Conservation (phyloP, 345 rosid genomes). For the Pistacia atlantica region DNA sequence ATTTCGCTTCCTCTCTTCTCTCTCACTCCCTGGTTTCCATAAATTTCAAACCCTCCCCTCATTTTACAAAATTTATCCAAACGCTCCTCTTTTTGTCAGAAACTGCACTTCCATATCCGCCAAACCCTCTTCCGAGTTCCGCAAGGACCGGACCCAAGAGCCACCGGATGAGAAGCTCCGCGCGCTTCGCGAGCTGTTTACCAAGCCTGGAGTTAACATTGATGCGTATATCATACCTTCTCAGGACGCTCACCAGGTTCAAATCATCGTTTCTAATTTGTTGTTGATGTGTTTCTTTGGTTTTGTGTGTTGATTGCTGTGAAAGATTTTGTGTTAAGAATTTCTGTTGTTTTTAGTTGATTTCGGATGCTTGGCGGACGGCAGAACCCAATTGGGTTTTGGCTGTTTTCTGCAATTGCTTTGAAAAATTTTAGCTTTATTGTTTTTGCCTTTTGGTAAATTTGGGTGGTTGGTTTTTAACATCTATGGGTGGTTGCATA, state of each 20-base stretch:
- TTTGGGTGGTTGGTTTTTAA: neutral
- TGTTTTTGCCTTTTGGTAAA: neutral
- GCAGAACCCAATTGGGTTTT: neutral
- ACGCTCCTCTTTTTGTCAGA: constrained; percentile 33
- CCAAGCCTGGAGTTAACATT: constrained; percentile 70
- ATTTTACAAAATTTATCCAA: constrained; percentile 21
- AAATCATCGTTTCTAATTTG: neutral
- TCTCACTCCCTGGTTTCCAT: constrained; percentile 39
- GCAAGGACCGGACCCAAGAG: constrained; percentile 28
- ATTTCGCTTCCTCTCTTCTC: constrained; percentile 36
- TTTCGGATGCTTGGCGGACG: neutral
- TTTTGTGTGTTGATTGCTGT: too few relatives aligned
- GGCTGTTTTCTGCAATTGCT: neutral
- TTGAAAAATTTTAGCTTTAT: neutral
- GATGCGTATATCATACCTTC: constrained; percentile 97
- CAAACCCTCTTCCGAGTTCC: constrained; percentile 74
- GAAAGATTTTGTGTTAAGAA: too few relatives aligned
- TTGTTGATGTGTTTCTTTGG: neutral
- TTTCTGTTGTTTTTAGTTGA: neutral
- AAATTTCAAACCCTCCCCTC: constrained; percentile 29
- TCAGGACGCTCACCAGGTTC: constrained; percentile 96
- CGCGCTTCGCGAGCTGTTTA: constrained; percentile 63
- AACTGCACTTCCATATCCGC: constrained; percentile 67
- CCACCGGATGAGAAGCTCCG: constrained; percentile 72
- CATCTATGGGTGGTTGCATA: neutral